Evolutionary conservation across 139 green algal genomes (phyloP).

Genomic region (Picochlorum sp.): DNA sequence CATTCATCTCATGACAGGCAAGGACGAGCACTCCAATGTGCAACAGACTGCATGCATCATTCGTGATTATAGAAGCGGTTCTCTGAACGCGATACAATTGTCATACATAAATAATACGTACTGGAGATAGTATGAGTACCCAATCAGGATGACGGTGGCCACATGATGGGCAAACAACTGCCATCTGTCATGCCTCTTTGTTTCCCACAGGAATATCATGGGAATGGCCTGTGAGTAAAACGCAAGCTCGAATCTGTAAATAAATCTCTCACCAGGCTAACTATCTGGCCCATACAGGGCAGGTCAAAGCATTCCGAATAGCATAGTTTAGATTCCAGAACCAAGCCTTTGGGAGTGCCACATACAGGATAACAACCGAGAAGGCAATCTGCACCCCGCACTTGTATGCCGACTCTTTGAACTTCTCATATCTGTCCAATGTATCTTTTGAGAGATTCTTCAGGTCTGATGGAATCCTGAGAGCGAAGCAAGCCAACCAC

Average conservation of each 20-base stretch:
- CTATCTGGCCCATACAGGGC: conserved; percentile 40
- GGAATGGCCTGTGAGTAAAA: conserved; percentile 60
- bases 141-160: conserved; percentile 64
- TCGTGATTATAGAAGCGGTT: neutral
- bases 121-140: conserved; percentile 48
- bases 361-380: conserved; percentile 14
- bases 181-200: conserved; percentile 69
- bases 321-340: conserved; percentile 46
- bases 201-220: conserved; percentile 50
- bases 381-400: conserved; percentile 23
- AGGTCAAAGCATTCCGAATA: conserved; percentile 52
- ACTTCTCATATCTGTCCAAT: conserved; percentile 7
- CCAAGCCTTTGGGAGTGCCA: conserved; percentile 20
- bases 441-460: conserved; percentile 7
- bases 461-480: conserved; percentile 15
- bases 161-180: conserved; percentile 76
- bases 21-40: conserved; percentile 72
- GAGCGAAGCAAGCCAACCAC: neutral
- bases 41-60: conserved; percentile 43
- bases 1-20: conserved; percentile 74
- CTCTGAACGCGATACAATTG: neutral
- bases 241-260: conserved; percentile 71
- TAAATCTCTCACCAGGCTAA: conserved; percentile 44
- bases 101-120: conserved; percentile 18
- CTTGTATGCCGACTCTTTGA: conserved; percentile 32